phyloP scores from a whole-genome alignment of 257 asterid genomes.

The Nicotiana paniculata region DNA sequence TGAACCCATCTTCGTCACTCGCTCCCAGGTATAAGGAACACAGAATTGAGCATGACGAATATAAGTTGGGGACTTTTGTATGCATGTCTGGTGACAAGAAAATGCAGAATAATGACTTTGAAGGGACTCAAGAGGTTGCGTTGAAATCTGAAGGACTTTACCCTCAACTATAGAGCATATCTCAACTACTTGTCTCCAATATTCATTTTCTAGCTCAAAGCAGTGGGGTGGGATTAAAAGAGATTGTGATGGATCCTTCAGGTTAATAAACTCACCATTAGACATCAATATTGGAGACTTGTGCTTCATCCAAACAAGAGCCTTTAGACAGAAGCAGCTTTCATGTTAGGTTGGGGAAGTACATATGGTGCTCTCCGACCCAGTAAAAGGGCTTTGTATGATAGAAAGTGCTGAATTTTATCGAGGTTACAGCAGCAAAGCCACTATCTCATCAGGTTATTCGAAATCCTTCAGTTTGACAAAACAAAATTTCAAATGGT shows the following conservation, averaged over 20 bases:
- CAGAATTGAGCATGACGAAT: not conserved
- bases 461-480: conserved; percentile 18
- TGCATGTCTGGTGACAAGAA: conserved; percentile 28
- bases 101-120: conserved; percentile 50
- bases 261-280: not conserved
- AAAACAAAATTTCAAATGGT: conserved; percentile 26
- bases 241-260: conserved; percentile 42
- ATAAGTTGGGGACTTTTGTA: not conserved
- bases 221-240: conserved; percentile 40
- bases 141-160: conserved; percentile 51
- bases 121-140: conserved; percentile 49
- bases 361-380: conserved; percentile 52
- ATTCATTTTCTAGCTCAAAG: conserved; percentile 58
- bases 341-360: conserved; percentile 67
- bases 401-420: conserved; percentile 27
- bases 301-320: conserved; percentile 76
- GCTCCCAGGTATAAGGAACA: not conserved
- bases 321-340: conserved; percentile 84
- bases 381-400: conserved; percentile 41
- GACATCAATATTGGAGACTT: conserved; percentile 18
- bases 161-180: conserved; percentile 55
- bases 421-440: conserved; percentile 22
- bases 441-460: conserved; percentile 36
- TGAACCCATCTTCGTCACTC: not conserved
- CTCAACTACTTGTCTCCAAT: conserved; percentile 57